phyloP scores from a whole-genome alignment of 768 basidiomycete species.

The Podaxis mareebaensis region DNA sequence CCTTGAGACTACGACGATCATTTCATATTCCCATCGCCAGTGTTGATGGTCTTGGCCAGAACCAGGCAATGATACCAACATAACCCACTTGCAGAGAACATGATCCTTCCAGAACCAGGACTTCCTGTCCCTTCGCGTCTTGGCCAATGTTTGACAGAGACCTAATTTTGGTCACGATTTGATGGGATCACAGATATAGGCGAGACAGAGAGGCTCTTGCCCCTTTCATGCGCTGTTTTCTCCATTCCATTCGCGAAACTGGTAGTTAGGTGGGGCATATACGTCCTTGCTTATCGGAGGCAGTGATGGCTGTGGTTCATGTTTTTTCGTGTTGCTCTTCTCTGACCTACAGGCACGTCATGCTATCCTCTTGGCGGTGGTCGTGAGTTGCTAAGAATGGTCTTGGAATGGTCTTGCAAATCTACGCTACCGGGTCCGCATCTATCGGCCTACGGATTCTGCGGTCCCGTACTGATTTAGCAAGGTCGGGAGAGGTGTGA shows the following conservation, averaged over 20 bases:
- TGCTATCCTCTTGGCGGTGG: too few species aligned
- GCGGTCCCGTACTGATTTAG: constrained; percentile 1
- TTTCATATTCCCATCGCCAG: background rate
- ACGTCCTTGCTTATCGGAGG: constrained; percentile 9
- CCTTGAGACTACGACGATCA: background rate
- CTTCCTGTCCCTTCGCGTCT: background rate
- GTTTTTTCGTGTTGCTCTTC: background rate
- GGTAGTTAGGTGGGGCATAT: constrained; percentile 3
- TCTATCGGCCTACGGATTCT: background rate
- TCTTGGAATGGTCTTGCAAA: too few species aligned
- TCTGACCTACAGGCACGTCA: background rate
- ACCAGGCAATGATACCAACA: too few species aligned
- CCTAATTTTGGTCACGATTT: background rate
- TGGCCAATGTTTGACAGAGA: background rate
- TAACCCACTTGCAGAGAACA: background rate
- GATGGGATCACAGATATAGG: background rate
- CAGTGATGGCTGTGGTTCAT: background rate
- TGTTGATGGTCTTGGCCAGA: too few species aligned
- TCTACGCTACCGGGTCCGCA: too few species aligned
- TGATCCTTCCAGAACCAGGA: background rate
- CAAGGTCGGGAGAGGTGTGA: constrained; percentile 5
- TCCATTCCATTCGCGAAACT: constrained; percentile 4
- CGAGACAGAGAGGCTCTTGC: background rate
- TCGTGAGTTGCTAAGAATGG: background rate
- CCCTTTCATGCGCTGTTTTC: background rate